Conservation (phyloP, 1,139 yeast species). For the Lodderomyces theae region DNA sequence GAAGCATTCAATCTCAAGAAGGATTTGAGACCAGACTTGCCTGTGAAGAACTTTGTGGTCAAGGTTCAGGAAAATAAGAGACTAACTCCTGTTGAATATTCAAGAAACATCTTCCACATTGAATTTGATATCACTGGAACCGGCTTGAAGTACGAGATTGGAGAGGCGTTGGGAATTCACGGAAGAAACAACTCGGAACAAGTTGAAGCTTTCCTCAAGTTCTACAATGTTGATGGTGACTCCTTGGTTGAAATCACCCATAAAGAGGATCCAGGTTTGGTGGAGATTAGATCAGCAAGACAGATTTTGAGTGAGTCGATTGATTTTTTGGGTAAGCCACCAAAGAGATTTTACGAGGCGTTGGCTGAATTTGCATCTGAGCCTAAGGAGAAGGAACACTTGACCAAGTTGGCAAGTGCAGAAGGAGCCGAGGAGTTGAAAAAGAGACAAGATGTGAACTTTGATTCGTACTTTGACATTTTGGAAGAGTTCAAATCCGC, state of each 20-base stretch:
- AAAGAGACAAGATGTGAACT: slow-evolving; percentile 81
- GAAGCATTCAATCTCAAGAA: slow-evolving; percentile 66
- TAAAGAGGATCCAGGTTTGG: slow-evolving; percentile 54
- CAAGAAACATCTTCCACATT: slow-evolving; percentile 94
- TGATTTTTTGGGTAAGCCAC: slow-evolving; percentile 93
- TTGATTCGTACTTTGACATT: slow-evolving; percentile 77
- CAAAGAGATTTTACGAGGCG: slow-evolving; percentile 88
- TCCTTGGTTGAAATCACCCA: slow-evolving; percentile 69
- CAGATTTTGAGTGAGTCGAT: slow-evolving; percentile 77
- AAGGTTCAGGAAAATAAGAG: slow-evolving; percentile 90
- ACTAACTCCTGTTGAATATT: slow-evolving; percentile 87
- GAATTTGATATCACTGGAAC: slow-evolving; percentile 92
- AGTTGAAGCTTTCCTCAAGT: slow-evolving; percentile 66
- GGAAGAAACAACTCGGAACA: slow-evolving; percentile 72
- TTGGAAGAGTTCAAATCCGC: slow-evolving; percentile 80
- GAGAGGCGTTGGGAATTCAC: slow-evolving; percentile 96
- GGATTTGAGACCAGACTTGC: slow-evolving; percentile 83
- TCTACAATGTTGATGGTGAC: slow-evolving; percentile 70
- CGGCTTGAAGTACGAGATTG: slow-evolving; percentile 86
- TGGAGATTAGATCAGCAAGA: slow-evolving; percentile 77
- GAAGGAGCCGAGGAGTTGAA: slow-evolving; percentile 88
- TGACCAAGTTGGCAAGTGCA: slow-evolving; percentile 64
- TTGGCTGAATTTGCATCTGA: slow-evolving; percentile 73
- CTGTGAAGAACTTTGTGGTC: slow-evolving; percentile 80
- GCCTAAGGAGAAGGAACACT: slow-evolving; percentile 58